A percentile compares a stretch with the other conserved stretches of the same genome.
Evolutionary conservation across 2,329 filamentous ascomycete species (phyloP).

Genomic region (Chaetomium strumarium): DNA sequence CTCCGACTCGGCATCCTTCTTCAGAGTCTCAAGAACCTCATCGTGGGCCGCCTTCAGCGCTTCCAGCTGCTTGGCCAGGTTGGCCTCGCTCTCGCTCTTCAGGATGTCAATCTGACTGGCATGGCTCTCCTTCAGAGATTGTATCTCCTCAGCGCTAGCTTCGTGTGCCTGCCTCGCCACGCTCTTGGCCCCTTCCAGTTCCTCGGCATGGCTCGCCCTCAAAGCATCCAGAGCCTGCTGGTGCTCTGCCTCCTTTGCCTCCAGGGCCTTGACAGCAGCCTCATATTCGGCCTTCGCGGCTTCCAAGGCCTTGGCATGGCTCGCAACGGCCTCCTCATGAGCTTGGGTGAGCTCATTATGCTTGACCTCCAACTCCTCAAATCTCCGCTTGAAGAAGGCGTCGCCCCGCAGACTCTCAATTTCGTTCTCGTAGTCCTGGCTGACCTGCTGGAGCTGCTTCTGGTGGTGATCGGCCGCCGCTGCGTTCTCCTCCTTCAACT

Average conservation of each 20-base stretch:
- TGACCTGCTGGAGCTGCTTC: constrained; percentile 52
- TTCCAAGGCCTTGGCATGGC: constrained; percentile 38
- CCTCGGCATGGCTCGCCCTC: constrained; percentile 52
- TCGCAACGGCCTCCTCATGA: constrained; percentile 32
- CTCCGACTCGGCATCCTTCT: constrained; percentile 35
- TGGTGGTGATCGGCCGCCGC: constrained; percentile 44
- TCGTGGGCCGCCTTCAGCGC: constrained; percentile 40
- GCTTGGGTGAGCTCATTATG: constrained; percentile 42
- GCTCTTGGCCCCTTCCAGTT: constrained; percentile 51
- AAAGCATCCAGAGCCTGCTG: constrained; percentile 50
- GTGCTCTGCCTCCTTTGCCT: constrained; percentile 47
- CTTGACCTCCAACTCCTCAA: constrained; percentile 53
- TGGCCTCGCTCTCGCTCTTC: constrained; percentile 27
- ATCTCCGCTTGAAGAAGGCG: constrained; percentile 59
- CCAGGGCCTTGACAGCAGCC: constrained; percentile 40
- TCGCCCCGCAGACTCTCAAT: constrained; percentile 59
- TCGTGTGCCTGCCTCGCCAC: constrained; percentile 45
- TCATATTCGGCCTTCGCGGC: constrained; percentile 40
- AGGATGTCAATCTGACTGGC: constrained; percentile 37
- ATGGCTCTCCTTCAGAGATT: constrained; percentile 49
- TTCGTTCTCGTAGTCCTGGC: constrained; percentile 58
- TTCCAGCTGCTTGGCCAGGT: constrained; percentile 32
- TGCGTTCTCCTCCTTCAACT: constrained; percentile 45
- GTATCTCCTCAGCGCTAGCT: constrained; percentile 44
- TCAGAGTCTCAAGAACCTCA: constrained; percentile 37